Evolutionary conservation across 345 rosid species (phyloP).

Genomic region (Leavenworthia alabamica): DNA sequence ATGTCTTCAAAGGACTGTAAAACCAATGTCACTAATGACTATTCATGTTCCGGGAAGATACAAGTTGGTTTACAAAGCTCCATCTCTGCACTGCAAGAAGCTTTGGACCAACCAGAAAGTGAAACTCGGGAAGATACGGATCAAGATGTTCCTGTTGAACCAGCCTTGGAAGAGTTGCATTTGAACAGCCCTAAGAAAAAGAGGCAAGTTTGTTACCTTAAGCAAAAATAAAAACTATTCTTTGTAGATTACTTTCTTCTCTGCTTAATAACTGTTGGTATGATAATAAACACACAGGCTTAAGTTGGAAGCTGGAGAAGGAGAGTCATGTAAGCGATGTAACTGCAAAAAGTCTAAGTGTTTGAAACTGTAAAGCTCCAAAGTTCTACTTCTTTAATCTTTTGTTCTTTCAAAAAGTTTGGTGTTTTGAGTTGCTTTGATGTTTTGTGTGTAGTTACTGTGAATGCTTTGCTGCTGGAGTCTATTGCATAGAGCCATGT

Average conservation of each 20-base stretch:
- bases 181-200: slow-evolving; percentile 77
- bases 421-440: slow-evolving; percentile 6
- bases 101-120: slow-evolving; percentile 33
- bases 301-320: slow-evolving; percentile 60
- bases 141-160: slow-evolving; percentile 15
- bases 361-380: slow-evolving; percentile 87
- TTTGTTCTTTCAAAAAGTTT: background rate
- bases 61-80: slow-evolving; percentile 38
- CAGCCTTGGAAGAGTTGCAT: slow-evolving; percentile 48
- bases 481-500: slow-evolving; percentile 89
- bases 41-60: slow-evolving; percentile 36
- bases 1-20: slow-evolving; percentile 41
- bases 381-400: background rate
- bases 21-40: slow-evolving; percentile 36
- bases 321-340: slow-evolving; percentile 78
- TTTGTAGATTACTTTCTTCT: background rate
- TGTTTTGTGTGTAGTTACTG: slow-evolving; percentile 29
- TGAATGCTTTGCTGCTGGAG: slow-evolving; percentile 99
- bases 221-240: background rate
- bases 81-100: slow-evolving; percentile 42
- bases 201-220: slow-evolving; percentile 41
- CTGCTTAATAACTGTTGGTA: background rate
- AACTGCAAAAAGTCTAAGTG: slow-evolving; percentile 96
- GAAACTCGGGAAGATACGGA: slow-evolving; percentile 36
- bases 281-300: slow-evolving; percentile 40